Evolutionary conservation across 2,329 filamentous ascomycete genomes (phyloP).

Genomic region (Mariannaea elegans): DNA sequence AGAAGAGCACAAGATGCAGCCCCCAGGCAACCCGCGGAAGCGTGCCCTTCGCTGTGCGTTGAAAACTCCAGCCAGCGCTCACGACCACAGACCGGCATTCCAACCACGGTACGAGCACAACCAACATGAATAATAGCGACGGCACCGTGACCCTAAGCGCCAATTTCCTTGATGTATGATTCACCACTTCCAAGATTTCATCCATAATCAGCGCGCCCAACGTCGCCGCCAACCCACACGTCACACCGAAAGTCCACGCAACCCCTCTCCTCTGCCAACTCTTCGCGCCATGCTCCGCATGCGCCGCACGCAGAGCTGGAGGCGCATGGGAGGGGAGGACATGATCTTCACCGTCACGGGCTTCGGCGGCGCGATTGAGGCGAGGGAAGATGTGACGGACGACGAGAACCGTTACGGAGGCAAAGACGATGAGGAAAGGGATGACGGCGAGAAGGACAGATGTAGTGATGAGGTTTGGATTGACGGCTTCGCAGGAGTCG

Average conservation of each 20-base stretch:
- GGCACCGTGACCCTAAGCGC: constrained; percentile 76
- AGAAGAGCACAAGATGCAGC: constrained; percentile 70
- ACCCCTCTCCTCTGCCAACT: constrained; percentile 61
- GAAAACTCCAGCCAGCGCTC: constrained; percentile 69
- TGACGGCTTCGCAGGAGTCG: constrained; percentile 62
- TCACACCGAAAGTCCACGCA: constrained; percentile 76
- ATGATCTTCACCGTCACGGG: constrained; percentile 66
- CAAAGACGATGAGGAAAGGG: constrained; percentile 77
- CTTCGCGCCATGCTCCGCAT: constrained; percentile 66
- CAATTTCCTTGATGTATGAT: constrained; percentile 70
- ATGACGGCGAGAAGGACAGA: constrained; percentile 67
- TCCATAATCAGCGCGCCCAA: constrained; percentile 84
- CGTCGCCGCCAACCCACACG: constrained; percentile 79
- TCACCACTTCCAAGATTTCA: constrained; percentile 81
- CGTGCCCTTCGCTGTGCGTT: constrained; percentile 63
- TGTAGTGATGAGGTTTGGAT: constrained; percentile 51
- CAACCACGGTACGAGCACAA: constrained; percentile 80
- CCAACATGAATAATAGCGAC: constrained; percentile 74
- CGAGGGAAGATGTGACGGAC: constrained; percentile 76
- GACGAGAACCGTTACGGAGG: constrained; percentile 68
- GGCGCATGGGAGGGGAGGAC: constrained; percentile 71
- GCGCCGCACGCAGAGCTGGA: constrained; percentile 63
- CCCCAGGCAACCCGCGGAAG: constrained; percentile 70
- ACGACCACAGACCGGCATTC: constrained; percentile 74
- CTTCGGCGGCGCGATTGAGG: constrained; percentile 65